These are phyloP conservation scores for Phaeosphaeriaceae sp. DNA, from an alignment of 2,329 filamentous ascomycete genomes.

Conservation along the genomic window DNA sequence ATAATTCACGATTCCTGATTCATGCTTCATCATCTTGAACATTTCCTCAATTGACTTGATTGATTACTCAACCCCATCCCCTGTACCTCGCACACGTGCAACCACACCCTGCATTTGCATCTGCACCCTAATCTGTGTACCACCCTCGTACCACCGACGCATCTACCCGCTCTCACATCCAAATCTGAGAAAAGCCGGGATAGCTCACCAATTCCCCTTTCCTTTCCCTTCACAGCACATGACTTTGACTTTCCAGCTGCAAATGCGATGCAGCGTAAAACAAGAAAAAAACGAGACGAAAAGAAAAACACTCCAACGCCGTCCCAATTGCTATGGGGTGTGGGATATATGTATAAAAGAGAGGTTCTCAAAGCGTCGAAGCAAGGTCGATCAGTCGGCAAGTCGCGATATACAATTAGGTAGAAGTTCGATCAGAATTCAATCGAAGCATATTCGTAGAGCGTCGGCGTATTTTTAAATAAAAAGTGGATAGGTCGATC, in stretches of 20 bases:
- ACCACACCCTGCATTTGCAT: not conserved
- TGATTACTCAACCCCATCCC: not conserved
- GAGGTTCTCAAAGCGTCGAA: not conserved
- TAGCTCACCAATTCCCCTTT: too few species aligned
- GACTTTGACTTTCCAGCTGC: too few species aligned
- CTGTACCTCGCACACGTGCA: not conserved
- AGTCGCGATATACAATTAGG: slow-evolving; percentile 28
- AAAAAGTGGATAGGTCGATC: not conserved
- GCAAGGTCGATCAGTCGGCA: not conserved
- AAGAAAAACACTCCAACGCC: not conserved
- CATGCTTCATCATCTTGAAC: not conserved
- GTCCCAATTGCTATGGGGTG: not conserved
- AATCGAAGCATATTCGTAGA: not conserved
- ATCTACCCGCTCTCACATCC: not conserved
- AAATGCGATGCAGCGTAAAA: not conserved
- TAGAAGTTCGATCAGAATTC: not conserved
- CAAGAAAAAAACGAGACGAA: not conserved
- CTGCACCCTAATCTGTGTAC: not conserved
- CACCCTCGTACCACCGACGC: not conserved
- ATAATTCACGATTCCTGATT: too few species aligned
- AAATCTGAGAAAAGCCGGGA: not conserved
- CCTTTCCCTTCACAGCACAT: too few species aligned
- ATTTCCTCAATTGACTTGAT: not conserved
- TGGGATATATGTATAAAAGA: not conserved
- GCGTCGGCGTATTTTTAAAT: not conserved